phyloP scores from a whole-genome alignment of 2,329 filamentous ascomycete species.

The Xylariaceae sp. region DNA sequence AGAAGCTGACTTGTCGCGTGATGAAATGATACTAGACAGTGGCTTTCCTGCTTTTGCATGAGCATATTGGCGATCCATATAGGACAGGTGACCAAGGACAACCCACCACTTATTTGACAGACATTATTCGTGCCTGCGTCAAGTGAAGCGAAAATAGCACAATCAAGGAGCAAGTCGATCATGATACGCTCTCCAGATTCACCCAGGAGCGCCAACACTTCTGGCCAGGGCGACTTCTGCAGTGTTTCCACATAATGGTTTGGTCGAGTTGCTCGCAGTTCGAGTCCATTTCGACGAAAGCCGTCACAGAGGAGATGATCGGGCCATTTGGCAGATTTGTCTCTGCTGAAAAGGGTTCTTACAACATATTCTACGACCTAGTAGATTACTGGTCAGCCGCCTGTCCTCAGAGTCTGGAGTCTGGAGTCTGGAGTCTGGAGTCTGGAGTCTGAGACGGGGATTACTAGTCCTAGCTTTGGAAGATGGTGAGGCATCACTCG shows the following conservation, averaged over 20 bases:
- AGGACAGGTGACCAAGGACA: neutral
- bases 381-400: conserved; percentile 11
- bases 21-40: conserved; percentile 42
- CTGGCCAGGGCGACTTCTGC: conserved; percentile 67
- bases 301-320: conserved; percentile 80
- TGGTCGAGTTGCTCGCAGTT: conserved; percentile 55
- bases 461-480: neutral
- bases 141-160: conserved; percentile 66
- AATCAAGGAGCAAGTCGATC: conserved; percentile 69
- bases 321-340: conserved; percentile 46
- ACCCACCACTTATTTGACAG: conserved; percentile 70
- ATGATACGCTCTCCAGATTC: conserved; percentile 70
- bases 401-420: neutral
- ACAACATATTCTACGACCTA: conserved; percentile 74
- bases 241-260: conserved; percentile 67
- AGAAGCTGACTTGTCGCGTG: conserved; percentile 5
- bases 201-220: conserved; percentile 68
- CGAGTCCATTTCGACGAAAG: conserved; percentile 53
- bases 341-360: conserved; percentile 66
- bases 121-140: conserved; percentile 58
- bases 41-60: conserved; percentile 39
- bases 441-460: neutral
- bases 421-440: too few species aligned
- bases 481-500: conserved; percentile 2
- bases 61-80: neutral